Base-by-base conservation (phyloP, 1,284 basidiomycete species). In the Schizophyllum amplum region DNA sequence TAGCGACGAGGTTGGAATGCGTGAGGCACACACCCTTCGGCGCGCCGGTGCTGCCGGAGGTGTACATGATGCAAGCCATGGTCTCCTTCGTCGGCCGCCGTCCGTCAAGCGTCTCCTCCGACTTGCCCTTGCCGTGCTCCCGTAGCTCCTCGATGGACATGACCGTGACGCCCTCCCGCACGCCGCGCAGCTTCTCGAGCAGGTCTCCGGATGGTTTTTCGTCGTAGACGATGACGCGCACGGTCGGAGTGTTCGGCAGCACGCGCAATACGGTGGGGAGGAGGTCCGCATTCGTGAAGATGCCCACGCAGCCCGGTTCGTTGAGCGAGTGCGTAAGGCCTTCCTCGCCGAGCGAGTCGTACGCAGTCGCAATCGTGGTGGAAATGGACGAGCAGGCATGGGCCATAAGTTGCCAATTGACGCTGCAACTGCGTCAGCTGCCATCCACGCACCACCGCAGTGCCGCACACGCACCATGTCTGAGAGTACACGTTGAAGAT, bases 11-110 rank as follows among this genome's bases (percentile, higher is more conserved):
- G 74, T 98, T 98, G 52, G 77, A 72, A 71, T 98, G 94, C 1
- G 86, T 90, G 63, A 99, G 85, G 57, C 91, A 80, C 59, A 97
- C 95, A 64, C 95, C 95, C 75, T 98, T 98, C 52, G 95, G 95
- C 7, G 90, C 76, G 24, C 95, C 95, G 0, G 94, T 96, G 57
- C 86, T 89, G 20, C 94, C 93, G 60, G 84, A 87, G 22, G 95
- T 98, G 78, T 98, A 98, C 95, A 98, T 98, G 75, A 97, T 95
- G 69, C 93, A 92, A 21, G 88, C 90, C 4, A 87, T 72, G 58
- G 87, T 90, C 0, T 87, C 81, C 17, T 76, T 69, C 56, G 75
- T 79, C 1, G 90, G 90, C 13, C 69, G 69, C 20, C 86, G 78
- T 15, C 73, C 68, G 59, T 81, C 75, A 53, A 82, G 66, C n/a